Conservation (phyloP, 2,329 filamentous ascomycete species). For the Fusarium sp. region DNA sequence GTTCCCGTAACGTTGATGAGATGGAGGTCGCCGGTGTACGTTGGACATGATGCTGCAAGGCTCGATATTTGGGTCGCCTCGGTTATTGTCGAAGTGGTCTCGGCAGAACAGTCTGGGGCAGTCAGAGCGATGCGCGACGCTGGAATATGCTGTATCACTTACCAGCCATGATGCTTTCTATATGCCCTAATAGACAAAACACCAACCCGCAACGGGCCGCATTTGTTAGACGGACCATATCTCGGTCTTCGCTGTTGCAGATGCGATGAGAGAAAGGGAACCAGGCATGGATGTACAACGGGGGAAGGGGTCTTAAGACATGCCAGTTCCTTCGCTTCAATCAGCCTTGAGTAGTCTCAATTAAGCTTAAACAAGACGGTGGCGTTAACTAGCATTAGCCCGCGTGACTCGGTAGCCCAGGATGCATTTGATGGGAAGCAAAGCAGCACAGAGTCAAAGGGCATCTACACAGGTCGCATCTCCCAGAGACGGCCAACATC, state of each 20-base stretch:
- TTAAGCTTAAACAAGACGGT: constrained; percentile 3
- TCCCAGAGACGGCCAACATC: no score
- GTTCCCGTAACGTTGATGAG: neutral
- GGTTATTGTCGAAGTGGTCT: neutral
- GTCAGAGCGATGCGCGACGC: accelerated
- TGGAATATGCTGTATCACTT: accelerated
- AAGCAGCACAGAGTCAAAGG: no score
- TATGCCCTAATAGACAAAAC: accelerated
- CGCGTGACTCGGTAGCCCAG: neutral
- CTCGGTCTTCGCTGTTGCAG: neutral
- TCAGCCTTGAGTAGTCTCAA: neutral
- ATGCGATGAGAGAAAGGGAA: neutral
- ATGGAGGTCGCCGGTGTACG: neutral
- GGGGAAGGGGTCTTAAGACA: neutral
- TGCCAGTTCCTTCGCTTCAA: accelerated
- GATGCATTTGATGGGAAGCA: neutral
- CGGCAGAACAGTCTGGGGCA: accelerated
- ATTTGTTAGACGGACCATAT: accelerated
- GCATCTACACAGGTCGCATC: no score
- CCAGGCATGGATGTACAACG: accelerated
- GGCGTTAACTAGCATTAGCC: neutral
- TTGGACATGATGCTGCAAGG: neutral
- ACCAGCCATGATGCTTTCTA: accelerated
- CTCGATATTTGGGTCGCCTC: neutral
- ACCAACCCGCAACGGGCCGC: accelerated